These are phyloP conservation scores for Thalia dealbata DNA, from an alignment of 176 grass and related monocot species.

Conservation along the genomic window DNA sequence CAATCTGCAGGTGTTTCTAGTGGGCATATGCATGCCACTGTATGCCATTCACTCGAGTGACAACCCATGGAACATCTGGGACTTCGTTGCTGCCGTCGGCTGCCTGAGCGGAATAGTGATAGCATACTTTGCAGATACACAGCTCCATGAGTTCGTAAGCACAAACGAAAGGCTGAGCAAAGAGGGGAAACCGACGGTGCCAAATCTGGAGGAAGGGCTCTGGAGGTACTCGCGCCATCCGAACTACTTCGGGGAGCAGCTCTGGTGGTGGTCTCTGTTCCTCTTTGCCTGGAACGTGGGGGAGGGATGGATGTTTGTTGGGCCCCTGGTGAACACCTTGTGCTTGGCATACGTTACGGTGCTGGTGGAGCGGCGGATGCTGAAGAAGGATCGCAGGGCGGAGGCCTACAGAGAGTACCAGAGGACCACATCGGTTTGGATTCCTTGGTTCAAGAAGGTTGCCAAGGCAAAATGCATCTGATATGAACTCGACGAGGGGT, in stretches of 20 bases:
- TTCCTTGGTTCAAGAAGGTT: conserved; percentile 76
- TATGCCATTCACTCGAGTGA: conserved; percentile 55
- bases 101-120: conserved; percentile 49
- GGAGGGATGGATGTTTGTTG: conserved; percentile 59
- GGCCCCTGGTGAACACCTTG: conserved; percentile 55
- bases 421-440: conserved; percentile 63
- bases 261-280: conserved; percentile 87
- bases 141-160: conserved; percentile 55
- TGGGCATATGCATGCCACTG: conserved; percentile 79
- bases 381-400: conserved; percentile 58
- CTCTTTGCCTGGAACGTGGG: conserved; percentile 74
- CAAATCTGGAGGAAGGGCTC: conserved; percentile 50
- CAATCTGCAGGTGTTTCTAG: conserved; percentile 53
- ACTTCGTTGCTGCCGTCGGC: conserved; percentile 26
- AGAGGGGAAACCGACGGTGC: conserved; percentile 22
- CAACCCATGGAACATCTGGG: conserved; percentile 45
- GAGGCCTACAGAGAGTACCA: conserved; percentile 60
- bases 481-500: not conserved
- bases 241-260: conserved; percentile 82
- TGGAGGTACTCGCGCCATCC: conserved; percentile 90
- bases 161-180: conserved; percentile 41
- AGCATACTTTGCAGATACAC: conserved; percentile 69
- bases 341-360: conserved; percentile 80
- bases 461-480: conserved; percentile 38
- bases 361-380: conserved; percentile 63